Evolutionary conservation across 2,329 filamentous ascomycete genomes (phyloP).

Genomic region (Ophiosphaerella korrae): DNA sequence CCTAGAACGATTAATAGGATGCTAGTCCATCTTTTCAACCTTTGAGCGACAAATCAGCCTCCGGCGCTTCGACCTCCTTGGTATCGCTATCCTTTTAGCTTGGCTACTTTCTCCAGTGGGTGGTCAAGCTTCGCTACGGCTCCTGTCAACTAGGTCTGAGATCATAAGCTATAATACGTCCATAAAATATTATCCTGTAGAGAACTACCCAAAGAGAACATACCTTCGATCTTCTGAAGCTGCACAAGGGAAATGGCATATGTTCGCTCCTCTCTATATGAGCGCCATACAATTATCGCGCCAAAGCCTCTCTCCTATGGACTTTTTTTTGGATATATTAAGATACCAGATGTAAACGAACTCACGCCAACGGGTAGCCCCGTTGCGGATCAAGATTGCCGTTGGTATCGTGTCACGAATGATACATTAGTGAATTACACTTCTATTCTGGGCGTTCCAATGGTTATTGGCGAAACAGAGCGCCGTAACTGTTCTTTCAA

Average conservation of each 20-base stretch:
- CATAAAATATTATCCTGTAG: constrained; percentile 1
- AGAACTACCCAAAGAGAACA: neutral
- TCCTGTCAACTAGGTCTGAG: neutral
- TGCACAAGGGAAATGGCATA: neutral
- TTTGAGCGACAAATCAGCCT: constrained; percentile 12
- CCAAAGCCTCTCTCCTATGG: constrained; percentile 1
- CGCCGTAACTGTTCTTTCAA: constrained; percentile 1
- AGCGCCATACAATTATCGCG: constrained; percentile 1
- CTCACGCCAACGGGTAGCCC: neutral
- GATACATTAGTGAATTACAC: neutral
- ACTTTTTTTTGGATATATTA: constrained; percentile 2
- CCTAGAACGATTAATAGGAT: constrained; percentile 13
- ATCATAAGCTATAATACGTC: neutral
- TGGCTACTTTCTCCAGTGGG: constrained; percentile 12
- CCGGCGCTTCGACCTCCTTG: constrained; percentile 5
- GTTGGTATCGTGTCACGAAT: neutral
- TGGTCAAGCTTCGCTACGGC: constrained; percentile 10
- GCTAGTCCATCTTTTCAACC: constrained; percentile 13
- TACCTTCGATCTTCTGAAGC: neutral
- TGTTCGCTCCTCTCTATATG: constrained; percentile 4
- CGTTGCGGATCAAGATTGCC: too few relatives aligned
- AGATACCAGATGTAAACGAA: neutral
- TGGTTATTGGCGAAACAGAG: neutral
- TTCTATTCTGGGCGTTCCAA: constrained; percentile 5
- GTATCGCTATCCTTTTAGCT: constrained; percentile 4